Conservation (phyloP, 495 filamentous ascomycete genomes). For the Podospora australis region DNA sequence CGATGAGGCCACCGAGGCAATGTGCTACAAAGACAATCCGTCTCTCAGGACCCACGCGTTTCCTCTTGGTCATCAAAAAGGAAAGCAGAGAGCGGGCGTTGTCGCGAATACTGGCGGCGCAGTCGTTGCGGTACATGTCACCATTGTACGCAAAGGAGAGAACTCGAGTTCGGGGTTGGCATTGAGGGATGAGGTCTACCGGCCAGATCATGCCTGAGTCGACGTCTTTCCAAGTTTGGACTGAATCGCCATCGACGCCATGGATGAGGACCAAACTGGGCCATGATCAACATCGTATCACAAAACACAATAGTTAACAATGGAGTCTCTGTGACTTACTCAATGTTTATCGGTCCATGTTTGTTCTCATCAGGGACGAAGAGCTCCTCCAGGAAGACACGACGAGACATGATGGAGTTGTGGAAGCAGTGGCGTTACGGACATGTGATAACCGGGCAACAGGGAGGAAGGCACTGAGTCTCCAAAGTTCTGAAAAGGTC, state of each 20-base stretch:
- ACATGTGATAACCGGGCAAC: too few relatives aligned
- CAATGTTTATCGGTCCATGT: too few relatives aligned
- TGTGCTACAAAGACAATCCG: conserved; percentile 12
- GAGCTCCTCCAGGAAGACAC: too few relatives aligned
- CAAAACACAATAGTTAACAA: neutral
- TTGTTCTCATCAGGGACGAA: too few relatives aligned
- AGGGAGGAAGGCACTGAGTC: too few relatives aligned
- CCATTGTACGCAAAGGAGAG: conserved; percentile 14
- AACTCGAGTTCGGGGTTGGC: conserved; percentile 3
- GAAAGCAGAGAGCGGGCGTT: conserved; percentile 8
- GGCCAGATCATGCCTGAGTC: conserved; percentile 5
- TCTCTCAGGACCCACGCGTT: neutral
- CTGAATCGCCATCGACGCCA: conserved; percentile 5
- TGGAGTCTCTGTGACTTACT: too few relatives aligned
- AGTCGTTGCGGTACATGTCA: conserved; percentile 12
- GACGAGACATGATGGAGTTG: too few relatives aligned
- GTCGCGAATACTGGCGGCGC: conserved; percentile 8
- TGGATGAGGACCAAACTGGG: conserved; percentile 10
- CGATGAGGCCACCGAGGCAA: conserved; percentile 13
- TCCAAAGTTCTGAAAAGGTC: too few relatives aligned
- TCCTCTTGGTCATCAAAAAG: neutral
- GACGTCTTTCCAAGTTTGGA: conserved; percentile 3
- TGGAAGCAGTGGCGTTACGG: too few relatives aligned
- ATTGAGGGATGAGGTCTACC: neutral
- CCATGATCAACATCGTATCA: too few relatives aligned